A percentile compares a stretch with the other conserved stretches of the same genome.
These are phyloP conservation scores for Juglanconis oblonga DNA, from an alignment of 2,329 filamentous ascomycete genomes.

Conservation along the genomic window DNA sequence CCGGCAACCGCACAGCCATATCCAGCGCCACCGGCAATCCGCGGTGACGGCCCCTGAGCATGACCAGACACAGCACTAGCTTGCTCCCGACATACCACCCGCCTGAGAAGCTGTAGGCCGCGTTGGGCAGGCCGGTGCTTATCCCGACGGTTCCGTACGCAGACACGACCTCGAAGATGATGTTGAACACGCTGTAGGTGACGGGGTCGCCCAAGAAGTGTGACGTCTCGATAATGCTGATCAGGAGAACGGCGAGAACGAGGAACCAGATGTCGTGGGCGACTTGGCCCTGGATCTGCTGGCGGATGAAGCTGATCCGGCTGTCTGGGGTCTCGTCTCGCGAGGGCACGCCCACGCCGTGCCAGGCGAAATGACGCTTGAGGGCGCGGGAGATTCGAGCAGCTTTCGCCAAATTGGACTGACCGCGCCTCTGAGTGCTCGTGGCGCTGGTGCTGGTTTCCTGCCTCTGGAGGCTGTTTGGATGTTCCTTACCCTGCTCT, in stretches of 20 bases:
- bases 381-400: conserved; percentile 33
- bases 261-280: conserved; percentile 66
- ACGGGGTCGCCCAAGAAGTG: conserved; percentile 50
- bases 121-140: conserved; percentile 49
- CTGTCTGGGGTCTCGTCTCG: conserved; percentile 27
- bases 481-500: neutral
- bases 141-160: conserved; percentile 61
- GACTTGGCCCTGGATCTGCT: conserved; percentile 58
- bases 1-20: conserved; percentile 43
- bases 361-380: conserved; percentile 37
- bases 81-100: conserved; percentile 54
- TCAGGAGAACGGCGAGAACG: conserved; percentile 56
- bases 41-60: conserved; percentile 53
- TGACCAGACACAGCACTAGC: conserved; percentile 54
- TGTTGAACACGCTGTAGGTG: conserved; percentile 56
- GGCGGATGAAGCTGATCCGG: conserved; percentile 48
- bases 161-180: conserved; percentile 54
- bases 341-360: conserved; percentile 40
- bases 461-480: neutral
- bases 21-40: conserved; percentile 55
- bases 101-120: conserved; percentile 53
- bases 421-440: conserved; percentile 11
- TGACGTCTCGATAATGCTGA: conserved; percentile 55
- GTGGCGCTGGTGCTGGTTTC: neutral
- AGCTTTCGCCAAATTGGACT: conserved; percentile 23